Evolutionary conservation across 352 stramenopile genomes (phyloP).

Genomic region (Globisporangium polare): DNA sequence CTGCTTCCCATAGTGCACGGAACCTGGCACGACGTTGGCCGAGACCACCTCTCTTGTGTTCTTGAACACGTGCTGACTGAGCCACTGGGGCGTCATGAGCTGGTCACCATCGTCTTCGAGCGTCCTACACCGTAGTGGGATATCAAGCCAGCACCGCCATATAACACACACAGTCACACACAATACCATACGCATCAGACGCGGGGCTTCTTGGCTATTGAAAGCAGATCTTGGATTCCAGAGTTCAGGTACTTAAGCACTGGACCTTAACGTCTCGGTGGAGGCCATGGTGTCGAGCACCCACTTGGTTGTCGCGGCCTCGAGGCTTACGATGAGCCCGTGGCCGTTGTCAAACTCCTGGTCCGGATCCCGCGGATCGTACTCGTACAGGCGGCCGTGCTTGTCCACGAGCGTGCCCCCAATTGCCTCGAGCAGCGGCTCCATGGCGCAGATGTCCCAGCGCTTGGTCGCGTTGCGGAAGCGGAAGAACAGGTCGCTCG

Average conservation of each 20-base stretch:
- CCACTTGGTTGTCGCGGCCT: conserved; percentile 27
- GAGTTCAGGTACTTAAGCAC: neutral
- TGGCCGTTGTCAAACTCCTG: conserved; percentile 59
- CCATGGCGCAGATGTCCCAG: conserved; percentile 76
- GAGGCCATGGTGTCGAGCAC: conserved; percentile 43
- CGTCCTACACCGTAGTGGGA: conserved; percentile 25
- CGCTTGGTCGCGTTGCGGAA: conserved; percentile 68
- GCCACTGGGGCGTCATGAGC: conserved; percentile 43
- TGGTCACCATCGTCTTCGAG: conserved; percentile 23
- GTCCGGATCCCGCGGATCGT: conserved; percentile 41
- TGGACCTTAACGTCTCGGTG: conserved; percentile 53
- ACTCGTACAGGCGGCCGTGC: conserved; percentile 52
- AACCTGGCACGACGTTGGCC: conserved; percentile 27
- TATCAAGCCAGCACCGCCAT: neutral
- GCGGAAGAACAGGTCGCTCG: conserved; percentile 64
- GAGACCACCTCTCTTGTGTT: conserved; percentile 9
- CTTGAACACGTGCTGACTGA: conserved; percentile 29
- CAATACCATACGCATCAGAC: neutral
- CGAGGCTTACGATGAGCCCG: conserved; percentile 49
- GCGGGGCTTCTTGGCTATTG: neutral
- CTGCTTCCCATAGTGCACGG: conserved; percentile 50
- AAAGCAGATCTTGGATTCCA: neutral
- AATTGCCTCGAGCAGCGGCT: conserved; percentile 56
- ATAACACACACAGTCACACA: neutral
- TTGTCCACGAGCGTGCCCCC: conserved; percentile 58